These are phyloP conservation scores for Fusarium buxicola DNA, from an alignment of 2,329 filamentous ascomycete species.

Conservation along the genomic window DNA sequence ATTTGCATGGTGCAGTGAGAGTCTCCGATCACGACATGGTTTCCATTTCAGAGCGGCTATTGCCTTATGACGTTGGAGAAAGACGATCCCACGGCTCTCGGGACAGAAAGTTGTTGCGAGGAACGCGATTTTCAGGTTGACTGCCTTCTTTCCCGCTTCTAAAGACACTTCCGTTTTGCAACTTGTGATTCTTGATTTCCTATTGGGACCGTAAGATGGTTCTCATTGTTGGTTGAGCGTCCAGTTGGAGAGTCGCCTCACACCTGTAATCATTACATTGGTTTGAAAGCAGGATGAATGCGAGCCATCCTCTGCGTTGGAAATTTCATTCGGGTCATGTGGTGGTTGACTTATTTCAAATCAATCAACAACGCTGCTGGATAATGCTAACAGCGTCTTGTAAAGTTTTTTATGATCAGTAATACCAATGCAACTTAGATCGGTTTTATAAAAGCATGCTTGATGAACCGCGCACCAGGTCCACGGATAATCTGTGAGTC, in stretches of 20 bases:
- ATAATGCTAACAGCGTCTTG: not conserved
- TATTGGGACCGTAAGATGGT: not conserved
- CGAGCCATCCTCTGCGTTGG: constrained; percentile 2
- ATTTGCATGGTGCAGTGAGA: not conserved
- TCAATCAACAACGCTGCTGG: not conserved
- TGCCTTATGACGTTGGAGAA: constrained; percentile 20
- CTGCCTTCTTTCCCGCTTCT: constrained; percentile 1
- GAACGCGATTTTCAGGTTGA: constrained; percentile 30
- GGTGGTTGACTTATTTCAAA: constrained; percentile 30
- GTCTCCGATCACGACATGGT: constrained; percentile 4
- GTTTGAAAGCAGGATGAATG: not conserved
- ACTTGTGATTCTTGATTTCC: not conserved
- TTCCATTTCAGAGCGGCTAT: not conserved
- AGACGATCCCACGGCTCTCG: constrained; percentile 1
- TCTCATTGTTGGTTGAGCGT: not conserved
- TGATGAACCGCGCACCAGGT: constrained; percentile 1
- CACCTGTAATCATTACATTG: not conserved
- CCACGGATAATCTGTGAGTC: not conserved
- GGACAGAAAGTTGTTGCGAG: constrained; percentile 11
- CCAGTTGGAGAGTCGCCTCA: not conserved
- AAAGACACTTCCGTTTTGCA: constrained; percentile 9
- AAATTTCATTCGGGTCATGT: constrained; percentile 24
- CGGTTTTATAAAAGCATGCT: not conserved
- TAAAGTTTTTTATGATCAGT: constrained; percentile 6
- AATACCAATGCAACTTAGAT: constrained; percentile 12